phyloP scores from a whole-genome alignment of 306 rosid genomes.

The Albizia julibrissin region DNA sequence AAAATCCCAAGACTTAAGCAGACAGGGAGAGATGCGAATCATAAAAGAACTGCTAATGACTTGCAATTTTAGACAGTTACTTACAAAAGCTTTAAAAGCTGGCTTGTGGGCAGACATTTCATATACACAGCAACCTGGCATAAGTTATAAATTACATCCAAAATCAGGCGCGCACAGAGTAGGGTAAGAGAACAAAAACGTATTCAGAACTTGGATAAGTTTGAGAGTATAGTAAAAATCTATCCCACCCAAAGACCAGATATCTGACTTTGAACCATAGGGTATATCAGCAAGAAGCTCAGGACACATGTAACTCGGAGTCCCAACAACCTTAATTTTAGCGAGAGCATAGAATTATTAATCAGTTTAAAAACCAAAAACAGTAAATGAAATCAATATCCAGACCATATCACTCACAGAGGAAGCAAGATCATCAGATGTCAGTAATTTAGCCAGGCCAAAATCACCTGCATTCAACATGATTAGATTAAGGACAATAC shows the following conservation, averaged over 20 bases:
- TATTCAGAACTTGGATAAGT: not conserved
- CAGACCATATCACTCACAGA: constrained; percentile 61
- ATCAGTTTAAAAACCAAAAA: constrained; percentile 19
- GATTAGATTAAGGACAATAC: constrained; percentile 19
- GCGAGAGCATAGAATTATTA: constrained; percentile 1
- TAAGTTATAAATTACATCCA: constrained; percentile 19
- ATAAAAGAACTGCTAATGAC: not conserved
- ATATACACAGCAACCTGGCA: constrained; percentile 89
- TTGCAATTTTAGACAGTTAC: constrained; percentile 33
- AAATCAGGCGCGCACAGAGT: constrained; percentile 9
- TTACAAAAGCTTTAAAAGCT: constrained; percentile 98
- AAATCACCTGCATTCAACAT: constrained; percentile 77
- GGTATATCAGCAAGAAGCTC: constrained; percentile 99
- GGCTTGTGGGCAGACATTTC: constrained; percentile 90
- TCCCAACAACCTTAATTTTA: constrained; percentile 82
- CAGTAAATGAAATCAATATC: not conserved
- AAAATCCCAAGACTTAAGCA: not conserved
- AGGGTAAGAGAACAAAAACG: not conserved
- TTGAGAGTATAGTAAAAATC: constrained; percentile 20
- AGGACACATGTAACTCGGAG: constrained; percentile 98
- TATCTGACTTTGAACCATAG: constrained; percentile 96
- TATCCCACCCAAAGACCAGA: constrained; percentile 92
- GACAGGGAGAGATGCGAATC: not conserved
- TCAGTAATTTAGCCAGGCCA: constrained; percentile 94
- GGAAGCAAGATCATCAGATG: constrained; percentile 96